These are phyloP conservation scores for Celoporthe dispersa DNA, from an alignment of 2,329 filamentous ascomycete species.

Conservation along the genomic window DNA sequence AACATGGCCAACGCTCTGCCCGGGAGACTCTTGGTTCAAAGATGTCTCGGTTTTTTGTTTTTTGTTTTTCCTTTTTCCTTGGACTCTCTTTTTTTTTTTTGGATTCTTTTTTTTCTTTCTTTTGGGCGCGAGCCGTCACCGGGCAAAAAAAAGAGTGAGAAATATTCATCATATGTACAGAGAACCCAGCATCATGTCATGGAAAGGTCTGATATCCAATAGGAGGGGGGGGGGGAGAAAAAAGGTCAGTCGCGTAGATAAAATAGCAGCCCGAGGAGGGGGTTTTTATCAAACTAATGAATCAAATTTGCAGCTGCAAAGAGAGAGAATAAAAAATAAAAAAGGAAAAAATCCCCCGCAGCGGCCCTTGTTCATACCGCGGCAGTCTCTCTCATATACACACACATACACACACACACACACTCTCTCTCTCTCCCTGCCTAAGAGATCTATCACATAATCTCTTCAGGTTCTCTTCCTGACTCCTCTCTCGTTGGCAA, in stretches of 20 bases:
- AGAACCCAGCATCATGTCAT: background rate
- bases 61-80: background rate
- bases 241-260: background rate
- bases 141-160: background rate
- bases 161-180: background rate
- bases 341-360: background rate
- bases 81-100: background rate
- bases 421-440: no score
- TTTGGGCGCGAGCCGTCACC: background rate
- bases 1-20: background rate
- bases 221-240: no score
- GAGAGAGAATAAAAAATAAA: no score
- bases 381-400: background rate
- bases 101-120: background rate
- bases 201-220: background rate
- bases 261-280: background rate
- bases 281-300: conserved; percentile 6
- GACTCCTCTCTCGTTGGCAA: background rate
- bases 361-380: background rate
- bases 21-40: background rate
- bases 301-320: conserved; percentile 1
- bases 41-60: background rate
- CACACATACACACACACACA: no score
- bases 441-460: background rate
- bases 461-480: background rate